Evolutionary conservation across 768 basidiomycete species (phyloP), one percentile per base, ranked within the genome.

Genomic region (Lactifluus volemus): DNA sequence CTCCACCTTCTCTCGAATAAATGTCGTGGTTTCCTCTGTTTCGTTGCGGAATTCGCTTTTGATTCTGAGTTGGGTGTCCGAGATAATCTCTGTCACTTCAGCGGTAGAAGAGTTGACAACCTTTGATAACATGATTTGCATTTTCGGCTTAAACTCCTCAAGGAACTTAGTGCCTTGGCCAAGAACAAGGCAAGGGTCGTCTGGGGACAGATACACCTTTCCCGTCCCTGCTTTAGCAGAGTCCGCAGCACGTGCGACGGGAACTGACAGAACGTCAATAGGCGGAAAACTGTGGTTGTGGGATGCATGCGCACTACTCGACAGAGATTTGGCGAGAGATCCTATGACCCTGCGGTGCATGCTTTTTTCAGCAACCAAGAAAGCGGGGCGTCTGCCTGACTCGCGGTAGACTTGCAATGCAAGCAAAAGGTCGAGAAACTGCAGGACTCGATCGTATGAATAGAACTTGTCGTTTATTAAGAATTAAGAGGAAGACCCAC

Each of bases 371-470:
- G 95, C 95, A 12, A 87, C 86, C 34, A 98, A 77, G 70, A 94
- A 92, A 55, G 87, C 84, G 34, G 96, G 89, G 67, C 83, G 81
- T 52, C 95, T 81, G 21, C 82, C 79, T 9, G 87, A 85, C 73
- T 96, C 92, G 64, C 86, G 83, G 71, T 88, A 82, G 19, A 92
- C 92, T 72, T 97, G 81, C 63, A 83, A 84, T 49, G 97, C 74
- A 53, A 97, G 79, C 55, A 96, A 74, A 14, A 93, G 90, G 69
- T 98, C 96, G 59, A 97, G 80, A 71, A 98, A 97, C 91, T 98
- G 72, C 4, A 63, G 32, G 34, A 11, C 49, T n/a, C 52, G 52
- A 51, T 34, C 7, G 45, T 30, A 36, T 63, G 29, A 58, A 51
- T 19, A 51, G 32, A 36, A 49, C 41, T 9, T 42, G 47, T 17